Conservation (phyloP, 345 rosid species). For the Eucalyptus curtisii region DNA sequence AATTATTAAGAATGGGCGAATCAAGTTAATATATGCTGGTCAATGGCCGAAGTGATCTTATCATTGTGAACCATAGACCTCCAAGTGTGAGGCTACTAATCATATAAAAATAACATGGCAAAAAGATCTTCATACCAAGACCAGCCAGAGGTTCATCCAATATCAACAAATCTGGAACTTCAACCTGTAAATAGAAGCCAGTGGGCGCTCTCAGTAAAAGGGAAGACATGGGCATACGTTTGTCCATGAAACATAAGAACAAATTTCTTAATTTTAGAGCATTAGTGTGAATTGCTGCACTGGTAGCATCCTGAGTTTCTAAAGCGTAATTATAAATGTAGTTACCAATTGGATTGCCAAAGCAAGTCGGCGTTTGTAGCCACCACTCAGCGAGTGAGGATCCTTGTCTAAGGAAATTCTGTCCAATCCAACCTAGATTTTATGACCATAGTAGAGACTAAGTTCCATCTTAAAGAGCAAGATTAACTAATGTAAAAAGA, state of each 20-base stretch:
- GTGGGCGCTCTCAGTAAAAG: background rate
- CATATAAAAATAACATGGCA: background rate
- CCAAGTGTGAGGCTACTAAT: background rate
- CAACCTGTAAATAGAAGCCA: slow-evolving; percentile 33
- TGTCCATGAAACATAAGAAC: background rate
- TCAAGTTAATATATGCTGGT: background rate
- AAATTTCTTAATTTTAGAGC: background rate
- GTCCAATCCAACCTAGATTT: slow-evolving; percentile 71
- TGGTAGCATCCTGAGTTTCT: background rate
- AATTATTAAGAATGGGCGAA: background rate
- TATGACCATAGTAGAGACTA: background rate
- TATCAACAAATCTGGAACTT: slow-evolving; percentile 73
- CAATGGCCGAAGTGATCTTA: background rate
- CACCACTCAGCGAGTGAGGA: slow-evolving; percentile 88
- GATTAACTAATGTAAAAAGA: background rate
- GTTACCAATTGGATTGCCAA: slow-evolving; percentile 83
- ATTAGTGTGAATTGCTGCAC: background rate
- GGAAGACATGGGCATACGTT: background rate
- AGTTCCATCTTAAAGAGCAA: background rate
- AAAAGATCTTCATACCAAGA: slow-evolving; percentile 50
- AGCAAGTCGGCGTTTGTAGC: slow-evolving; percentile 91
- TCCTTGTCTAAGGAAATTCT: slow-evolving; percentile 72
- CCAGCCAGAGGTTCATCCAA: slow-evolving; percentile 98
- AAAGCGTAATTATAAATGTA: background rate
- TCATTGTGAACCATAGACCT: background rate